A percentile compares a stretch with the other conserved stretches of the same genome.
Conservation (phyloP, 2,329 filamentous ascomycete species). For the Beauveria sp. region DNA sequence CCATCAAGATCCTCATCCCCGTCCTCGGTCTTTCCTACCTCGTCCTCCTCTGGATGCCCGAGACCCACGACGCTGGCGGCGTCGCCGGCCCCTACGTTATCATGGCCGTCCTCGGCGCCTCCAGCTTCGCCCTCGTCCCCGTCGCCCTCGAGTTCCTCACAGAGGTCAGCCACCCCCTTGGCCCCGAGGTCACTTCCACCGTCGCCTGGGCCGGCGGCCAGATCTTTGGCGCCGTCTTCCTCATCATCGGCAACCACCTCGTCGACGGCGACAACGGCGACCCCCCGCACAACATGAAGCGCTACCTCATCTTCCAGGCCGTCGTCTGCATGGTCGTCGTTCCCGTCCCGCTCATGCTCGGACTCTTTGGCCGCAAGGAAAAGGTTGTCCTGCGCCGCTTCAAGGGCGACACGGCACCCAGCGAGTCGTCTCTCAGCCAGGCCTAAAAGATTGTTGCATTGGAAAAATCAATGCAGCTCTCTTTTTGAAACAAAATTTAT, state of each 20-base stretch:
- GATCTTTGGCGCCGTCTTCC: slow-evolving; percentile 75
- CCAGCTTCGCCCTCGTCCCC: slow-evolving; percentile 73
- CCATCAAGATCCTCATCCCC: slow-evolving; percentile 68
- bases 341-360: slow-evolving; percentile 61
- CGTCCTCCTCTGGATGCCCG: slow-evolving; percentile 69
- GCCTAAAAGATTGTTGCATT: neutral
- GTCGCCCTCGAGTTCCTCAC: slow-evolving; percentile 80
- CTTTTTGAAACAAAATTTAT: neutral
- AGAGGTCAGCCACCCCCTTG: slow-evolving; percentile 79
- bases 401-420: slow-evolving; percentile 30
- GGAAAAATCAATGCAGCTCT: too few relatives aligned
- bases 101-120: slow-evolving; percentile 67
- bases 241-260: slow-evolving; percentile 73
- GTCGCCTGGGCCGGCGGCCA: slow-evolving; percentile 84
- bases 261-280: slow-evolving; percentile 41
- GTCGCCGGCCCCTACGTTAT: slow-evolving; percentile 67
- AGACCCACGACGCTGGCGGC: slow-evolving; percentile 50
- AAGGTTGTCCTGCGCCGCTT: slow-evolving; percentile 44
- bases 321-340: slow-evolving; percentile 58
- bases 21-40: slow-evolving; percentile 68
- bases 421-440: neutral
- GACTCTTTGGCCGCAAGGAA: slow-evolving; percentile 56
- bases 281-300: slow-evolving; percentile 66
- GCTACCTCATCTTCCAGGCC: slow-evolving; percentile 70
- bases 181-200: slow-evolving; percentile 76